Base-by-base conservation (phyloP, 129 eudicot genomes). In the Lonicera japonica region DNA sequence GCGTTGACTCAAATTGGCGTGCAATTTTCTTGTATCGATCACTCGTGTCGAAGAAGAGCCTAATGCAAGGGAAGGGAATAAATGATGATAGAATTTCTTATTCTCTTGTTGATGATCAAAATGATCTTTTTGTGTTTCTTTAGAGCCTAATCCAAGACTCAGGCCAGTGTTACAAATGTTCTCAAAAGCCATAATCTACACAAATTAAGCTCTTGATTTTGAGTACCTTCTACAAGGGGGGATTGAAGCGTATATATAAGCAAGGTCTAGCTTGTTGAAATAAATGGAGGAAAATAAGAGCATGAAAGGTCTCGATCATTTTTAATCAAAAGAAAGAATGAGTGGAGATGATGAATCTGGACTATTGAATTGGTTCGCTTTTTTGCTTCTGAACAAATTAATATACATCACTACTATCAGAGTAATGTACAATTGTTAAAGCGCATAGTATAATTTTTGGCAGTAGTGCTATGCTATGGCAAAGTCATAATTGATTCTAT, bases 121-220 rank as follows among this genome's bases (percentile, higher is more conserved):
- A 29, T 29, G 36, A 29, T 29, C 36, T 11, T 17, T 34, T 10
- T 54, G 58, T 22, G 6, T 39, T 56, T 14, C 45, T 25, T 6
- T 8, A 17, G 25, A 22, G 61, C 51, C 57, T 64, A 66, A 67
- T 75, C 87, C 57, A 20, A 82, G 80, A 67, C 63, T 70, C 52
- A 82, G 81, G 74, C 58, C 56, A 41, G 73, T 67, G 60, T 63
- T 40, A 50, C 64, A 61, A 52, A 72, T 29, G 65, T 70, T 41
- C 38, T 77, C 78, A 67, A 48, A 74, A 56, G 40, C 62, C 87
- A 82, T 82, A 23, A 39, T 39, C n/a, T 7, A 46, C 11, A 21
- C n/a, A 4, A 14, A 47, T 64, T n/a, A n/a, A 6, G 36, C 36
- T 29, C 2, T 29, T 29, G 36, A 29, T 29, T 29, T 29, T 29